These are phyloP conservation scores for Aspergillus terreus DNA, from an alignment of 2,329 filamentous ascomycete species.

Conservation along the genomic window DNA sequence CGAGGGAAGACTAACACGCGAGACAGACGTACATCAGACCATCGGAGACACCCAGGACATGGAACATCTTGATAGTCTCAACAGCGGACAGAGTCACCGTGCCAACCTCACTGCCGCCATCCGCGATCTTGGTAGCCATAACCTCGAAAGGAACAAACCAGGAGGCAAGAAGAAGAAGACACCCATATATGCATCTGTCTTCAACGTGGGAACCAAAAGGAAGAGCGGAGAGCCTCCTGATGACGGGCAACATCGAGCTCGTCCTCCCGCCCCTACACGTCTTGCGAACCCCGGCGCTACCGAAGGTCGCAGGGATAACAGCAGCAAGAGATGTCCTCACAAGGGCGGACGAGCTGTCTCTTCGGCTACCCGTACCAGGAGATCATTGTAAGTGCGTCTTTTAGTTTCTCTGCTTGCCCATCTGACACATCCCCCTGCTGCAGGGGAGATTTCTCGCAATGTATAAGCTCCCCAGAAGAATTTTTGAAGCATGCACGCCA, in stretches of 20 bases:
- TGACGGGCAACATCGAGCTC: too few species aligned
- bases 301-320: too few species aligned
- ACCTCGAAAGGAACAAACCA: slow-evolving; percentile 2
- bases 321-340: neutral
- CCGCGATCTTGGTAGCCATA: slow-evolving; percentile 14
- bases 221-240: neutral
- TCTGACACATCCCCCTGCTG: neutral
- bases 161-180: slow-evolving; percentile 1
- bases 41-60: slow-evolving; percentile 27
- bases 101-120: slow-evolving; percentile 22
- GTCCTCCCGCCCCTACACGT: neutral
- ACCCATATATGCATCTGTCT: too few species aligned
- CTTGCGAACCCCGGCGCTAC: neutral
- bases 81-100: slow-evolving; percentile 39
- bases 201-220: slow-evolving; percentile 2
- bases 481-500: slow-evolving; percentile 16
- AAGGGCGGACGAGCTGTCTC: neutral
- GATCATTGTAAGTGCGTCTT: slow-evolving; percentile 16
- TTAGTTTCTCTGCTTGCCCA: neutral
- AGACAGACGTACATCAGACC: slow-evolving; percentile 27
- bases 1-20: slow-evolving; percentile 5
- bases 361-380: neutral
- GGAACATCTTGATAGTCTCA: slow-evolving; percentile 29
- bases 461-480: slow-evolving; percentile 13
- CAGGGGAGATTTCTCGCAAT: slow-evolving; percentile 7